Percentiles rank a stretch among this genome's conserved stretches.
These are phyloP conservation scores for Ascochyta viciae-villosae DNA, from an alignment of 2,329 filamentous ascomycete genomes.

Conservation along the genomic window DNA sequence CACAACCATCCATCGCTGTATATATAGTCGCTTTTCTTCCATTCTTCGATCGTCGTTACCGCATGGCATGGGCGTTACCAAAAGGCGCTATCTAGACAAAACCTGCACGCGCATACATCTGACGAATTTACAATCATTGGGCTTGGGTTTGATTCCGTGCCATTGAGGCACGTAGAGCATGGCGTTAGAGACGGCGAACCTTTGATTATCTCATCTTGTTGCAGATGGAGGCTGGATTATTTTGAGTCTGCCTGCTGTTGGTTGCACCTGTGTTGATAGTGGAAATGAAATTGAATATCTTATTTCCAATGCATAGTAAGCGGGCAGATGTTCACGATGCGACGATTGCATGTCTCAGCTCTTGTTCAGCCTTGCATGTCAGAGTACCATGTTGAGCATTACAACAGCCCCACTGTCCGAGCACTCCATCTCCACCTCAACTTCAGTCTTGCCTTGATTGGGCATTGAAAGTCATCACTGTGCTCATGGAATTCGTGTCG, in stretches of 20 bases:
- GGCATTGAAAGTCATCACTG: neutral
- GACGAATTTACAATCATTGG: neutral
- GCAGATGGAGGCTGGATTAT: neutral
- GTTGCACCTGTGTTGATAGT: conserved; percentile 6
- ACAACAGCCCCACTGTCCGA: neutral
- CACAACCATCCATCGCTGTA: neutral
- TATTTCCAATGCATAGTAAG: neutral
- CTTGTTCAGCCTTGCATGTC: neutral
- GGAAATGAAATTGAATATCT: neutral
- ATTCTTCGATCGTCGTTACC: conserved; percentile 10
- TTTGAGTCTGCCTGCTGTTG: neutral
- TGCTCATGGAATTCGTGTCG: no score
- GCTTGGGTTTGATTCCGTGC: conserved; percentile 11
- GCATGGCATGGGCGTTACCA: conserved; percentile 13
- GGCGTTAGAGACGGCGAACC: conserved; percentile 5
- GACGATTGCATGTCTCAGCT: no score
- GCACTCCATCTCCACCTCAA: neutral
- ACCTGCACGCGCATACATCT: conserved; percentile 7
- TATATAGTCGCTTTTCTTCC: conserved; percentile 1
- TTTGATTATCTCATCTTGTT: neutral
- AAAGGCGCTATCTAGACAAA: conserved; percentile 18
- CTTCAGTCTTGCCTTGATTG: neutral
- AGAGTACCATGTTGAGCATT: neutral
- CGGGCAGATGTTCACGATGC: no score
- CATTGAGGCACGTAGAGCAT: conserved; percentile 14